Evolutionary conservation across 2,329 filamentous ascomycete genomes (phyloP).

Genomic region (Colletotrichum sp.): DNA sequence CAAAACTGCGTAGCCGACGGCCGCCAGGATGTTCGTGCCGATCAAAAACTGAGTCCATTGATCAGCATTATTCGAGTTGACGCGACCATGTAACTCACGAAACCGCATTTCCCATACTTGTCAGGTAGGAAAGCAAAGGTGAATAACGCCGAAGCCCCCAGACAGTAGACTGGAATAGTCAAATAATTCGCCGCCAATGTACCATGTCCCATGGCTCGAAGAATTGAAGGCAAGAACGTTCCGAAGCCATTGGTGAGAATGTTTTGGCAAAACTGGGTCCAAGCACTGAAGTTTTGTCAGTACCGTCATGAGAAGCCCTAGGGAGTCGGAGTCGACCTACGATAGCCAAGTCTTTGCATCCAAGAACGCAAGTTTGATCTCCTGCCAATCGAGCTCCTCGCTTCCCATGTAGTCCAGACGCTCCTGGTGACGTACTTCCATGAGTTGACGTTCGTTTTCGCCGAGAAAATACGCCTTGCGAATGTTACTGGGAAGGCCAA

Average conservation of each 20-base stretch:
- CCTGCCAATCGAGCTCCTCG: background rate
- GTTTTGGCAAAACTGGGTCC: background rate
- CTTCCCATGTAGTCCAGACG: background rate
- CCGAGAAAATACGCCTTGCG: background rate
- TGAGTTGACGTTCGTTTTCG: background rate
- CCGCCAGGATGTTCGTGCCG: background rate
- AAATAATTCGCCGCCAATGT: background rate
- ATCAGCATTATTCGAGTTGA: background rate
- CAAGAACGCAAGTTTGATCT: background rate
- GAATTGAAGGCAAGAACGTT: background rate
- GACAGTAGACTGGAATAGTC: background rate
- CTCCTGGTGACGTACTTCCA: background rate
- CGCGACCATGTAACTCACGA: background rate
- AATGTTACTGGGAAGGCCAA: background rate
- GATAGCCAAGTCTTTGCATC: background rate
- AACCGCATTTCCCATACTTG: background rate
- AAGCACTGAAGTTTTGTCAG: background rate
- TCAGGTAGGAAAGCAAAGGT: background rate
- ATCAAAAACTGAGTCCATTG: background rate
- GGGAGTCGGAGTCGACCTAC: fast-evolving
- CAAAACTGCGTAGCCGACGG: background rate
- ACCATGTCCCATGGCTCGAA: background rate
- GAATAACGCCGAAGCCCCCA: background rate
- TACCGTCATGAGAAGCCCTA: fast-evolving
- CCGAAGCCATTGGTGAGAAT: background rate